Percentiles rank a stretch among this genome's conserved stretches.
Evolutionary conservation across 805 yeast species (phyloP).

Genomic region (Pachysolen tannophilus): DNA sequence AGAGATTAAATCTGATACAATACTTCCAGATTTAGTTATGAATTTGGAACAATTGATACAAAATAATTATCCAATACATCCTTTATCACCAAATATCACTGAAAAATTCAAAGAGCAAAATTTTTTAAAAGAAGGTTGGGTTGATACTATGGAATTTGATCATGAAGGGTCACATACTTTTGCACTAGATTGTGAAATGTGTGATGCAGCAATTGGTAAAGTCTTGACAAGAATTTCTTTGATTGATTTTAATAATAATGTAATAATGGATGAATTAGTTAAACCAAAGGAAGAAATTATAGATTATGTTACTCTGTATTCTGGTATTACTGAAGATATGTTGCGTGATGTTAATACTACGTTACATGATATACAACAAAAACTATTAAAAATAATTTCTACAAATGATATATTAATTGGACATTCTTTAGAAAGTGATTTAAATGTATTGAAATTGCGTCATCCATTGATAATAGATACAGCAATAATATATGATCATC

Average conservation of each 20-base stretch:
- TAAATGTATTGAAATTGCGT: slow-evolving; percentile 57
- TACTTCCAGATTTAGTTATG: slow-evolving; percentile 47
- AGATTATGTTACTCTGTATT: slow-evolving; percentile 76
- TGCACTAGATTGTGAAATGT: slow-evolving; percentile 95
- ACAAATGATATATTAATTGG: slow-evolving; percentile 69
- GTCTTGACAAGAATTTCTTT: slow-evolving; percentile 76
- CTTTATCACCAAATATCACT: slow-evolving; percentile 20
- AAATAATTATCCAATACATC: slow-evolving; percentile 58
- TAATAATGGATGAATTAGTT: slow-evolving; percentile 66
- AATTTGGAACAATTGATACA: slow-evolving; percentile 36
- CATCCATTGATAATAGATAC: slow-evolving; percentile 82
- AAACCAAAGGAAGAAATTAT: slow-evolving; percentile 68
- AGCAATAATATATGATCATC: slow-evolving; percentile 65
- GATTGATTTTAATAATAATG: slow-evolving; percentile 51
- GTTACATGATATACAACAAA: slow-evolving; percentile 56
- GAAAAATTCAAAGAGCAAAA: slow-evolving; percentile 12
- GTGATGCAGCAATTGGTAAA: slow-evolving; percentile 50
- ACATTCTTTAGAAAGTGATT: slow-evolving; percentile 83
- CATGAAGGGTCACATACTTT: slow-evolving; percentile 58
- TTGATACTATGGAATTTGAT: slow-evolving; percentile 42
- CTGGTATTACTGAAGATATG: slow-evolving; percentile 78
- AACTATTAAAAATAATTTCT: slow-evolving; percentile 39
- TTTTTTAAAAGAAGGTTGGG: slow-evolving; percentile 32
- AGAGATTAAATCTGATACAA: slow-evolving; percentile 27
- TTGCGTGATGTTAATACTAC: slow-evolving; percentile 57